These are phyloP conservation scores for Guadua angustifolia DNA, from an alignment of 176 grass and related monocot species.

Conservation along the genomic window DNA sequence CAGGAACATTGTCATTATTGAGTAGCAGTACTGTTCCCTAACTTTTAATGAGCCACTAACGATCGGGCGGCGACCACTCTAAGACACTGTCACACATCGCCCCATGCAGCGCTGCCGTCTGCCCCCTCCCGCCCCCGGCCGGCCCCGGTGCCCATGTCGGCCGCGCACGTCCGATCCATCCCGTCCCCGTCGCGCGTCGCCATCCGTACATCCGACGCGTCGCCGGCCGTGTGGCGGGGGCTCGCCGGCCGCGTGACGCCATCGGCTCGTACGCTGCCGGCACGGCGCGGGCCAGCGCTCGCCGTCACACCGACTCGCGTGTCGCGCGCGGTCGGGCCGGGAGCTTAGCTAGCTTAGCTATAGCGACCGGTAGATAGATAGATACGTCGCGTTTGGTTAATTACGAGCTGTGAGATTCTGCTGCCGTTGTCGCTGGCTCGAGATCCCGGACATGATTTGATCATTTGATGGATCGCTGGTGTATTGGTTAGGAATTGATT, in stretches of 20 bases:
- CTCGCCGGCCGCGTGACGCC: no score
- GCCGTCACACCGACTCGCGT: slow-evolving; percentile 37
- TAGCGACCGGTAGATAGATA: neutral
- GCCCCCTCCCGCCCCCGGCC: neutral
- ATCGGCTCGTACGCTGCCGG: no score
- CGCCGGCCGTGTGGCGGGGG: no score
- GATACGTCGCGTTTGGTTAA: neutral
- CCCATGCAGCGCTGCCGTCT: slow-evolving; percentile 47
- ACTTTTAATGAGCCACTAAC: slow-evolving; percentile 1
- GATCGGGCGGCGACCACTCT: slow-evolving; percentile 20
- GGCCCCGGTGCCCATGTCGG: slow-evolving; percentile 36
- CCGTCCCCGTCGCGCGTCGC: neutral
- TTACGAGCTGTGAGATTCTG: neutral
- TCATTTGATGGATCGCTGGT: neutral
- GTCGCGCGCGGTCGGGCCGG: slow-evolving; percentile 24
- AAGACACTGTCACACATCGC: slow-evolving; percentile 25
- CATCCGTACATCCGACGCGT: no score
- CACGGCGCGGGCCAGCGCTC: neutral
- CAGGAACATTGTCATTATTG: slow-evolving; percentile 3
- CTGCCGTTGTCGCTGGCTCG: neutral
- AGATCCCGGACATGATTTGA: neutral
- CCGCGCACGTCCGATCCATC: neutral
- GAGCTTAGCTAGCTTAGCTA: neutral
- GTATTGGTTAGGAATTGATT: slow-evolving; percentile 1
- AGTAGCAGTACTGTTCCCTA: neutral